Conservation (phyloP, 202 grass and related monocot species). For the Hordeum pubiflorum region DNA sequence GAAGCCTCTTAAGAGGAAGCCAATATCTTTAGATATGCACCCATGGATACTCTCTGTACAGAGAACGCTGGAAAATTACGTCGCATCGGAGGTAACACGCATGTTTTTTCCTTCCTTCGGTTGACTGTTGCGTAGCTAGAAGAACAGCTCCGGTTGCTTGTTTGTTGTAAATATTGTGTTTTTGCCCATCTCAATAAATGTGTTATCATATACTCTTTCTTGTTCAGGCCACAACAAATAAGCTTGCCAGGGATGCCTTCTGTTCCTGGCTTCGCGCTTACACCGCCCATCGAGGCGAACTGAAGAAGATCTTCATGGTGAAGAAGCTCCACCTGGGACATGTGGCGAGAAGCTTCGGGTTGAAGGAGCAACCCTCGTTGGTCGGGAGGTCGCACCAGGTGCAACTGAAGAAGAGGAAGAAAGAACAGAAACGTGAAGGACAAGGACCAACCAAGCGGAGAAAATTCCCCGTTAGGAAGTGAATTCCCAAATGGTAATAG, state of each 20-base stretch:
- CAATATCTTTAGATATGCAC: conserved; percentile 75
- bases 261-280: conserved; percentile 90
- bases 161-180: background rate
- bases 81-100: conserved; percentile 50
- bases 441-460: conserved; percentile 42
- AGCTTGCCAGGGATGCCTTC: conserved; percentile 78
- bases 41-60: conserved; percentile 87
- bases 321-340: conserved; percentile 96
- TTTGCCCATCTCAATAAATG: background rate
- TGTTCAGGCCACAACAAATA: conserved; percentile 47
- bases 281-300: conserved; percentile 79
- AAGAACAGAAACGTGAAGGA: conserved; percentile 36
- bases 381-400: conserved; percentile 65
- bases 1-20: conserved; percentile 55
- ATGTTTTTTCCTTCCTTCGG: background rate
- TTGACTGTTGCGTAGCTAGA: background rate
- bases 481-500: background rate
- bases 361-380: conserved; percentile 77
- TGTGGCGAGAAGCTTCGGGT: conserved; percentile 69
- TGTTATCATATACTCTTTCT: background rate
- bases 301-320: conserved; percentile 93
- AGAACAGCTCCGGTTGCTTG: background rate
- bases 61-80: conserved; percentile 62
- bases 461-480: conserved; percentile 37
- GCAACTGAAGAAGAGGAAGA: conserved; percentile 81